These are phyloP conservation scores for Macroventuria anomochaeta DNA, from an alignment of 2,329 filamentous ascomycete genomes.

Conservation along the genomic window DNA sequence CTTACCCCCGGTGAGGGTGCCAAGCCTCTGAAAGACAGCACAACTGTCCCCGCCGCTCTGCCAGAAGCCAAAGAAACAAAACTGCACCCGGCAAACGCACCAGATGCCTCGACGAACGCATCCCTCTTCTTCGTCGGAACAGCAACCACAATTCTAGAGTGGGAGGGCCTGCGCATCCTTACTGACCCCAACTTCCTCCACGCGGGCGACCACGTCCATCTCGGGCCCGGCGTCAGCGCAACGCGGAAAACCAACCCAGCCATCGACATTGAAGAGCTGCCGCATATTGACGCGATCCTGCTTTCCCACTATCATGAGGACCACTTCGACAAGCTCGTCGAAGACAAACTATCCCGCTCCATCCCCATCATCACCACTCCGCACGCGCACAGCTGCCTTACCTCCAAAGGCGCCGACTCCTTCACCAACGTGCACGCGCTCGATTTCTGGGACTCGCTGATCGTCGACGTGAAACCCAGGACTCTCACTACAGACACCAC, in stretches of 20 bases:
- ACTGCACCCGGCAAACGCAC: constrained; percentile 50
- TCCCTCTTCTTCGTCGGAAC: constrained; percentile 63
- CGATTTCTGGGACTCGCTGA: constrained; percentile 62
- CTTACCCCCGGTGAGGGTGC: constrained; percentile 49
- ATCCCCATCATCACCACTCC: constrained; percentile 70
- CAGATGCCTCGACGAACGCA: constrained; percentile 48
- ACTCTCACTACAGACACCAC: constrained; percentile 20
- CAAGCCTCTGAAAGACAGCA: constrained; percentile 51
- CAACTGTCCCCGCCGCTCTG: constrained; percentile 42
- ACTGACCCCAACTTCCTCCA: constrained; percentile 66
- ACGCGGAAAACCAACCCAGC: constrained; percentile 65
- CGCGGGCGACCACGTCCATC: constrained; percentile 69
- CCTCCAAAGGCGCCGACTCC: constrained; percentile 54
- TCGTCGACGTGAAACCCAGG: constrained; percentile 52
- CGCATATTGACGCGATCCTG: constrained; percentile 65
- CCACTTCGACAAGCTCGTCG: constrained; percentile 63
- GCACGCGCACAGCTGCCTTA: constrained; percentile 64
- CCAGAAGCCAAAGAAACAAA: constrained; percentile 56
- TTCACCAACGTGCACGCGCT: constrained; percentile 64
- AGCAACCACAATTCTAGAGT: constrained; percentile 64
- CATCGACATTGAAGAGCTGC: constrained; percentile 65
- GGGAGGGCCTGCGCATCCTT: constrained; percentile 60
- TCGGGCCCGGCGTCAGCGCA: constrained; percentile 67
- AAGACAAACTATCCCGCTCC: constrained; percentile 57
- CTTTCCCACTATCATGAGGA: constrained; percentile 70